Conservation (phyloP, 768 basidiomycete genomes). For the Tylopilus felleus region DNA sequence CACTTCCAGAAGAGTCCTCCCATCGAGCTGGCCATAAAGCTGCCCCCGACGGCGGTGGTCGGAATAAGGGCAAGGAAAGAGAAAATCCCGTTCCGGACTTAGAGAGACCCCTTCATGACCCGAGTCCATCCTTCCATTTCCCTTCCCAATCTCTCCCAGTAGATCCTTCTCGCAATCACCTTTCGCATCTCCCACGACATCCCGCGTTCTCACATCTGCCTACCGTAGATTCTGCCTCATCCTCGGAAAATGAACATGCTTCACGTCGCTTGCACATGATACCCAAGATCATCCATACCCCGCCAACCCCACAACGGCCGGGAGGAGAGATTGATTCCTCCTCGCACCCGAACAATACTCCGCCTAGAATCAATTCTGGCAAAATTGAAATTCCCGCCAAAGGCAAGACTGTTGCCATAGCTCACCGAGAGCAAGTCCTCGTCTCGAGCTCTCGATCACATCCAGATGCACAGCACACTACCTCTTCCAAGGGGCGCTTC, state of each 20-base stretch:
- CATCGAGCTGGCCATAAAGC: conserved; percentile 12
- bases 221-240: conserved; percentile 27
- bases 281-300: conserved; percentile 36
- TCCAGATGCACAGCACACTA: background rate
- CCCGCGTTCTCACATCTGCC: conserved; percentile 14
- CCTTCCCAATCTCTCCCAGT: conserved; percentile 23
- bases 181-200: conserved; percentile 9
- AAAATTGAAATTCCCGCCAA: conserved; percentile 7
- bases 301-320: conserved; percentile 34
- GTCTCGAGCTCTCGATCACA: conserved; percentile 24
- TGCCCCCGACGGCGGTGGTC: conserved; percentile 9
- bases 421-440: conserved; percentile 27
- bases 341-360: background rate
- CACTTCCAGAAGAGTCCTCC: conserved; percentile 27
- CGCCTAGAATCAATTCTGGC: conserved; percentile 11
- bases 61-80: conserved; percentile 30
- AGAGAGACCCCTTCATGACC: conserved; percentile 7
- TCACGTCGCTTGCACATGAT: conserved; percentile 25
- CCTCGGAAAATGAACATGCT: conserved; percentile 24
- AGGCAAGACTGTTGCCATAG: conserved; percentile 14
- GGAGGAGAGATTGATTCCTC: conserved; percentile 14
- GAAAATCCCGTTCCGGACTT: conserved; percentile 2
- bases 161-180: conserved; percentile 15
- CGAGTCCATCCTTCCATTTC: conserved; percentile 12
- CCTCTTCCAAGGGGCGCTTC: conserved; percentile 25